Conservation (phyloP, 2,329 filamentous ascomycete species). For the Fusarium hainanense region DNA sequence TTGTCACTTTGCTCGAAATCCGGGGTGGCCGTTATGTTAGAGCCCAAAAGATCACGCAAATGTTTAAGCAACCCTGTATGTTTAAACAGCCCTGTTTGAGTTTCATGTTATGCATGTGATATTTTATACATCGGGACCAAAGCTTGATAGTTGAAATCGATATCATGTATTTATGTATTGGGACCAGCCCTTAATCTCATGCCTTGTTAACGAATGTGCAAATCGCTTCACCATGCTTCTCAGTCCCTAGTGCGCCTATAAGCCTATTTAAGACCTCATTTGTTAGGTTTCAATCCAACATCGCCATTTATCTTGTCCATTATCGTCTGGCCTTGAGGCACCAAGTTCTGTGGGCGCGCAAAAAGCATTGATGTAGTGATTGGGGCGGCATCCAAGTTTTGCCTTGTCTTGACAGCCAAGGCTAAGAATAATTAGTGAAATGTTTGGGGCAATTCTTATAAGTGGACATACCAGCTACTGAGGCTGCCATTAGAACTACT, state of each 20-base stretch:
- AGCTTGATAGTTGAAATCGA: not conserved
- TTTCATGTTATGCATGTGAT: not conserved
- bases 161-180: slow-evolving; percentile 1
- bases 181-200: slow-evolving; percentile 21
- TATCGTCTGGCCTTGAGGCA: slow-evolving; percentile 12
- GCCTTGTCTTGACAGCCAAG: slow-evolving; percentile 27
- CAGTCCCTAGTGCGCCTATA: not conserved
- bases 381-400: not conserved
- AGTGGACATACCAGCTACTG: slow-evolving; percentile 13
- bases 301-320: slow-evolving; percentile 3
- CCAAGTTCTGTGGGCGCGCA: slow-evolving; percentile 3
- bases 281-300: slow-evolving; percentile 4
- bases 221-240: slow-evolving; percentile 4
- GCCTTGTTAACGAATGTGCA: not conserved
- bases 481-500: slow-evolving; percentile 16
- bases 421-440: slow-evolving; percentile 8
- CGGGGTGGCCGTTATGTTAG: not conserved
- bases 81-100: not conserved
- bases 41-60: not conserved
- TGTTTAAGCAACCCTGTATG: not conserved
- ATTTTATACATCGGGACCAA: not conserved
- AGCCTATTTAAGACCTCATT: not conserved
- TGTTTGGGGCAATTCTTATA: fast-evolving
- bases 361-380: not conserved
- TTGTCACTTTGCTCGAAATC: not conserved